phyloP scores from a whole-genome alignment of 352 stramenopile species.

The Phytophthora pseudosyringae region DNA sequence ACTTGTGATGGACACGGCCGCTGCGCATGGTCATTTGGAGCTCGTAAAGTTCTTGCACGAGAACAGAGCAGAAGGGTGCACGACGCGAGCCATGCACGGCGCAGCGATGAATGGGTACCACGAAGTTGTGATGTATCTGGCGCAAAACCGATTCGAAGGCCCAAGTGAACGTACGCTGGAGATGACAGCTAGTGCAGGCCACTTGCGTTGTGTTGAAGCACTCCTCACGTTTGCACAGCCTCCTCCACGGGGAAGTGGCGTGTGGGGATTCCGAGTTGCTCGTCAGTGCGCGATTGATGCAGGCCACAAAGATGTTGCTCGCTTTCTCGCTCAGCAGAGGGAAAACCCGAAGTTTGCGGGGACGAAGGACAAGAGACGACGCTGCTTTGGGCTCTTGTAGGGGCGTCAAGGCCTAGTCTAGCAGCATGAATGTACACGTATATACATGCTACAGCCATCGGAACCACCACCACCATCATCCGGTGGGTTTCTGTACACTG shows the following conservation, averaged over 20 bases:
- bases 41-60: conserved; percentile 34
- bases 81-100: conserved; percentile 30
- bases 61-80: conserved; percentile 34
- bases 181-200: conserved; percentile 24
- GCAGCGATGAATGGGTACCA: conserved; percentile 36
- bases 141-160: conserved; percentile 23
- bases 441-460: conserved; percentile 22
- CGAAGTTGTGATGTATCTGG: conserved; percentile 30
- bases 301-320: conserved; percentile 23
- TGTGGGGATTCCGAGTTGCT: conserved; percentile 26
- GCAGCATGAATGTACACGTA: conserved; percentile 7
- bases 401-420: not conserved
- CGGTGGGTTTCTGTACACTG: conserved; percentile 12
- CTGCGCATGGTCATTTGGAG: conserved; percentile 30
- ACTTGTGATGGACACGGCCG: conserved; percentile 41
- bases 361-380: conserved; percentile 3
- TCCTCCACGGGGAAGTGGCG: conserved; percentile 14
- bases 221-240: conserved; percentile 20
- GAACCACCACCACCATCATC: conserved; percentile 37
- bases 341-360: not conserved
- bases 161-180: conserved; percentile 21
- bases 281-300: conserved; percentile 10
- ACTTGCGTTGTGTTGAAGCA: conserved; percentile 28
- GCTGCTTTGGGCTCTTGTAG: conserved; percentile 25
- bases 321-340: conserved; percentile 19